phyloP scores from a whole-genome alignment of 345 rosid genomes.

The Citrus mangshanensis region DNA sequence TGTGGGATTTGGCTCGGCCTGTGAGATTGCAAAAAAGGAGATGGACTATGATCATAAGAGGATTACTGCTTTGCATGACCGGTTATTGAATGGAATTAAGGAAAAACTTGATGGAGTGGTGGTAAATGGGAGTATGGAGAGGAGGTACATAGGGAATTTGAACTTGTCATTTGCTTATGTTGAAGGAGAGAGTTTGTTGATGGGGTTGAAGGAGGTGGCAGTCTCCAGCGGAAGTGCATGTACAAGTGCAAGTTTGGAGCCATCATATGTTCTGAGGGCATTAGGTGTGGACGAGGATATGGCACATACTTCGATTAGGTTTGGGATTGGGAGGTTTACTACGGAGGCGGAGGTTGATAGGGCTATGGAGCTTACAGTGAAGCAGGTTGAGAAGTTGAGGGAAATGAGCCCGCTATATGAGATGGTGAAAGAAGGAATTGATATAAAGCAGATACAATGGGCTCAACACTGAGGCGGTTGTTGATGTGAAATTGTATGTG shows the following conservation, averaged over 20 bases:
- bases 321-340: constrained; percentile 96
- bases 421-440: constrained; percentile 87
- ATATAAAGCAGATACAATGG: constrained; percentile 85
- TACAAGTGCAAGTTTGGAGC: constrained; percentile 97
- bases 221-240: constrained; percentile 99
- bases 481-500: not conserved
- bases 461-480: constrained; percentile 59
- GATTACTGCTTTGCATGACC: constrained; percentile 56
- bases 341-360: constrained; percentile 80
- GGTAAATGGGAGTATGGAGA: constrained; percentile 83
- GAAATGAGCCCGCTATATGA: constrained; percentile 98
- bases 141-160: constrained; percentile 78
- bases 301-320: constrained; percentile 97
- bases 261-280: constrained; percentile 91
- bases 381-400: constrained; percentile 87
- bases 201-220: constrained; percentile 97
- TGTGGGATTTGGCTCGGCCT: constrained; percentile 90
- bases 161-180: constrained; percentile 91
- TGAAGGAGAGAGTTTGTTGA: constrained; percentile 94
- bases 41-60: constrained; percentile 86
- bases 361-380: constrained; percentile 81
- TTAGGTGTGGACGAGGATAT: constrained; percentile 98
- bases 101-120: constrained; percentile 79
- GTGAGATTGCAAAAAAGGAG: constrained; percentile 82
- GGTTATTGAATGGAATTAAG: constrained; percentile 66